Evolutionary conservation across 139 green algal species (phyloP).

Genomic region (Chlamydomonas sp.): DNA sequence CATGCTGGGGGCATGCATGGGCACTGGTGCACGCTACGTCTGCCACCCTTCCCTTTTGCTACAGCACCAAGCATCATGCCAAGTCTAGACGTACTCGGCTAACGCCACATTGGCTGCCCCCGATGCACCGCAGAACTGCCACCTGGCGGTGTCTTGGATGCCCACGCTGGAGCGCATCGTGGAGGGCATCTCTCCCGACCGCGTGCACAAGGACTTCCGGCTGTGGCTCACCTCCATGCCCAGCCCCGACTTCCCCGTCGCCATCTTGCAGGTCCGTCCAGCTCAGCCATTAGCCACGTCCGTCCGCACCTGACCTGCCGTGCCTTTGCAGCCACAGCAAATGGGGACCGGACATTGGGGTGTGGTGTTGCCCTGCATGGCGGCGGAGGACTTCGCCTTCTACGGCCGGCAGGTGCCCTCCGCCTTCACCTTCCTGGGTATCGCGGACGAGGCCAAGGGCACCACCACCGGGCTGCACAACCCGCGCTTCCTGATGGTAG

Average conservation of each 20-base stretch:
- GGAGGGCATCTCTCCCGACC: conserved; percentile 70
- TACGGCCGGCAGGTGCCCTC: conserved; percentile 65
- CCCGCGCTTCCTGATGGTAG: conserved; percentile 14
- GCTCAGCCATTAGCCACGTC: not conserved
- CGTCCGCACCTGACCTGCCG: too few species aligned
- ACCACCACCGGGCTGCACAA: conserved; percentile 67
- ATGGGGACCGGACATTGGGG: too few species aligned
- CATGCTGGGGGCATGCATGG: too few species aligned
- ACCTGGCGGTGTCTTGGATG: conserved; percentile 84
- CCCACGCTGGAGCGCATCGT: conserved; percentile 80
- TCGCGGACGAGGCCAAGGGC: conserved; percentile 70
- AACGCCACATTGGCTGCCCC: not conserved
- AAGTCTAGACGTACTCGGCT: too few species aligned
- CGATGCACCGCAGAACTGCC: conserved; percentile 68
- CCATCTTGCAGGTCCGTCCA: conserved; percentile 72
- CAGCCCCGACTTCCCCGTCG: conserved; percentile 75
- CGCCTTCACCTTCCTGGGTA: conserved; percentile 86
- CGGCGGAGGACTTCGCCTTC: conserved; percentile 91
- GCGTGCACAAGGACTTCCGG: conserved; percentile 81
- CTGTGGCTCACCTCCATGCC: conserved; percentile 87
- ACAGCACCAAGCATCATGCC: too few species aligned
- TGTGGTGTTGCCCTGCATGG: not conserved
- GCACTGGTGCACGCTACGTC: too few species aligned
- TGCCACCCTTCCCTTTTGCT: too few species aligned
- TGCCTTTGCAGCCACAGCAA: too few species aligned